phyloP scores from a whole-genome alignment of 768 basidiomycete species.

The Boletus sp. region DNA sequence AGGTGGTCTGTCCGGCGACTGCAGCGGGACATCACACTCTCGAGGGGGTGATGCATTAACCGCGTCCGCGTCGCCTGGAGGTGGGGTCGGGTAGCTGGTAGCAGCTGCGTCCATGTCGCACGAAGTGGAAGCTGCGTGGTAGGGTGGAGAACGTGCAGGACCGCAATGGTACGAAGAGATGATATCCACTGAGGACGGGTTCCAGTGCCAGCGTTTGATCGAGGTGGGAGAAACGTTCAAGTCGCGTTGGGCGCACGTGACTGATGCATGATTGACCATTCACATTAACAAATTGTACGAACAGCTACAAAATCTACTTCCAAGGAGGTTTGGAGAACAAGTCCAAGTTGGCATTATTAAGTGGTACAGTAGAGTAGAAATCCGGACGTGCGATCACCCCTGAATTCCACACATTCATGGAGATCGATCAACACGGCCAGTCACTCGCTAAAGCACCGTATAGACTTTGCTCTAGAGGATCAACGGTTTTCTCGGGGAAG shows the following conservation, averaged over 20 bases:
- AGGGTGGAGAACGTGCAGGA: background rate
- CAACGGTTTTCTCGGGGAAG: slow-evolving; percentile 18
- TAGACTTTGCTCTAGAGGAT: background rate
- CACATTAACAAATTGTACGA: background rate
- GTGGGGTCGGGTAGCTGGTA: slow-evolving; percentile 27
- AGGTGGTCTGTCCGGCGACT: slow-evolving; percentile 51
- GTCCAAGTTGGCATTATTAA: background rate
- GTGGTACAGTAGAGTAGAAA: background rate
- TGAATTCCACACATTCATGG: background rate
- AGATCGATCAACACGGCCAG: background rate
- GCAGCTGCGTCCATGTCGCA: slow-evolving; percentile 18
- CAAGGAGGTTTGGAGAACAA: background rate
- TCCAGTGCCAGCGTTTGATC: slow-evolving; percentile 14
- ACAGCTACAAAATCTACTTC: slow-evolving; percentile 3
- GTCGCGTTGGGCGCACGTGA: slow-evolving; percentile 34
- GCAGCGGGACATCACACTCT: slow-evolving; percentile 49
- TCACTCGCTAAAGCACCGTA: background rate
- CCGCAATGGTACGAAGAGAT: background rate
- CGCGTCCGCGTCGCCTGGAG: slow-evolving; percentile 37
- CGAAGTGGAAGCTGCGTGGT: background rate
- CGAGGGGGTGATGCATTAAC: slow-evolving; percentile 42
- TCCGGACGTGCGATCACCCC: background rate
- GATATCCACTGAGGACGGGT: background rate
- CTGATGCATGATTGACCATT: background rate
- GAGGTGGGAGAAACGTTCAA: slow-evolving; percentile 19